Conservation (phyloP, 805 yeast species). For the Nakazawaea ernobii region DNA sequence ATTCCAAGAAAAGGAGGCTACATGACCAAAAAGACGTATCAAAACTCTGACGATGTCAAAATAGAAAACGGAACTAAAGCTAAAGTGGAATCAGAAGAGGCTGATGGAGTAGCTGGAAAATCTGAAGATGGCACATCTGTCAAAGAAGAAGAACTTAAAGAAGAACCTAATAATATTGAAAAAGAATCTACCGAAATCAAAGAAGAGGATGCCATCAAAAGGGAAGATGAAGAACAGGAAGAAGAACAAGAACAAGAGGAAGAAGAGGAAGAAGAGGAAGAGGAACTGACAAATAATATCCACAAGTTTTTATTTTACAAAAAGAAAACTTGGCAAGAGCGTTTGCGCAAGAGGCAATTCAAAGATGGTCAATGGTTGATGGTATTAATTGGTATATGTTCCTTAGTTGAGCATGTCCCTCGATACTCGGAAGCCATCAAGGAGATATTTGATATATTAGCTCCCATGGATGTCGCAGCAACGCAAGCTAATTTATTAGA, state of each 20-base stretch:
- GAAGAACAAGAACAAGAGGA: constrained; percentile 16
- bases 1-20: constrained; percentile 13
- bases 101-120: constrained; percentile 22
- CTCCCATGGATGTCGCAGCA: constrained; percentile 52
- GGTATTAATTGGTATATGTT: constrained; percentile 66
- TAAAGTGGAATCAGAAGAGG: constrained; percentile 19
- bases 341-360: constrained; percentile 68
- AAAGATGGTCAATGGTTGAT: constrained; percentile 85
- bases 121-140: constrained; percentile 18
- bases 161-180: too few relatives aligned
- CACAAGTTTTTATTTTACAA: constrained; percentile 47
- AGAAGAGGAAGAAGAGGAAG: constrained; percentile 21
- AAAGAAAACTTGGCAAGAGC: constrained; percentile 69
- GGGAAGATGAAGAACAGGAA: constrained; percentile 15
- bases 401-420: constrained; percentile 51
- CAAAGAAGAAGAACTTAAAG: constrained; percentile 12
- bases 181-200: background rate
- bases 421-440: constrained; percentile 45
- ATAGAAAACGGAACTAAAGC: constrained; percentile 12
- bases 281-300: constrained; percentile 36
- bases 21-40: constrained; percentile 20
- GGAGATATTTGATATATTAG: constrained; percentile 45
- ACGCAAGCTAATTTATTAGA: constrained; percentile 42
- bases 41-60: constrained; percentile 6
- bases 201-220: constrained; percentile 19